phyloP scores from a whole-genome alignment of 352 stramenopile genomes.

The Globisporangium mamillatum region DNA sequence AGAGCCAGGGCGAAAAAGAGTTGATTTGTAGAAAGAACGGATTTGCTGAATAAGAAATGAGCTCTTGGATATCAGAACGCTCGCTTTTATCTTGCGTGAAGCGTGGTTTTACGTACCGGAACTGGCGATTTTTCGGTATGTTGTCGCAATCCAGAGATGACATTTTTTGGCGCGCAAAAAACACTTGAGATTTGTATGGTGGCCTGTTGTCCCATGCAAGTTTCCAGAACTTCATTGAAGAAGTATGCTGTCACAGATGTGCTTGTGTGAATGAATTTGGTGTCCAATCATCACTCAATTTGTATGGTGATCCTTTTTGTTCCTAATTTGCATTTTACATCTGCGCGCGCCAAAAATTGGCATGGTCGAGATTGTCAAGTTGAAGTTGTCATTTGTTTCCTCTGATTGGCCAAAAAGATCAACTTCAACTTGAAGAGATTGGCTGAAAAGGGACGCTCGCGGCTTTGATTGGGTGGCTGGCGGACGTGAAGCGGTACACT shows the following conservation, averaged over 20 bases:
- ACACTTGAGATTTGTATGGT: neutral
- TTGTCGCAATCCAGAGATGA: neutral
- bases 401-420: conserved; percentile 29
- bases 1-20: neutral
- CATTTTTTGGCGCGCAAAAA: neutral
- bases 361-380: conserved; percentile 22
- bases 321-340: neutral
- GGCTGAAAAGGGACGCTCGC: conserved; percentile 17
- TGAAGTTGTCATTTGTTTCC: conserved; percentile 26
- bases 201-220: neutral
- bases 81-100: neutral
- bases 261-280: neutral
- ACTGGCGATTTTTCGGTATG: neutral
- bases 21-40: neutral
- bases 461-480: conserved; percentile 9
- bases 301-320: neutral
- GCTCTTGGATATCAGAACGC: neutral
- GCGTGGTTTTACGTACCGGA: neutral
- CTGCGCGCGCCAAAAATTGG: neutral
- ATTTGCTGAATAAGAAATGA: neutral
- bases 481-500: conserved; percentile 1
- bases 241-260: neutral
- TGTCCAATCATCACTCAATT: neutral
- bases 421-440: conserved; percentile 34
- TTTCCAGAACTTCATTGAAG: neutral